Evolutionary conservation across 1,284 basidiomycete genomes (phyloP), one percentile per base, ranked within the genome.

Genomic region (Chalciporus sp.): DNA sequence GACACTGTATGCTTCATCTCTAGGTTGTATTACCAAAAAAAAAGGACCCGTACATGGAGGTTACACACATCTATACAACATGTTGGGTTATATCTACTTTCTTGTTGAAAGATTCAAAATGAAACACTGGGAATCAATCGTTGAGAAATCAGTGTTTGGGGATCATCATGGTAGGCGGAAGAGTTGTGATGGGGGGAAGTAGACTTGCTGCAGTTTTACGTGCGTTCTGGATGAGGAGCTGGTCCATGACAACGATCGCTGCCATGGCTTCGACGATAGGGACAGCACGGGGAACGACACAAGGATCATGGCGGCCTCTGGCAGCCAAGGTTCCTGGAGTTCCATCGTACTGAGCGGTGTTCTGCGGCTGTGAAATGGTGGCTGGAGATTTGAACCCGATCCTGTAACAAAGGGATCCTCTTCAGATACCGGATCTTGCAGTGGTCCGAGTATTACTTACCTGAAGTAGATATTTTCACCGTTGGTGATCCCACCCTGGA

Each of bases 211-310:
- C 83, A 2, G 85, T 77, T 65, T 79, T 80, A 54, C 95, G 84
- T 17, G 93, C 81, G 62, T 93, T 90, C 75, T 98, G 95, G 56
- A 92, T 85, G 43, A 97, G 80, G 55, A 96, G 76, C 64, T 88
- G 83, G 71, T 99, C 97, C 89, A 99, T 95, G 63, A 98, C 81
- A 57, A 97, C 95, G 42, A 99, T 79, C 19, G 91, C 89, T 1
- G 96, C 94, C 97, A 99, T 99, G 1, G 94, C 87, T 77, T 99
- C 97, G 28, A 99, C 95, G 65, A 99, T 99, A 41, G 97, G 95
- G 10, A 99, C 94, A 8, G 97, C 97, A 41, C 92, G 87, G 29
- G 97, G 96, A 7, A 99, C 95, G 44, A 99, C 97, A 69, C 97
- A 99, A 11, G 97, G 96, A 72, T 98, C 95, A 73, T 98, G 95